Conservation (phyloP, 257 asterid species). For the Fraxinus quadrangulata region DNA sequence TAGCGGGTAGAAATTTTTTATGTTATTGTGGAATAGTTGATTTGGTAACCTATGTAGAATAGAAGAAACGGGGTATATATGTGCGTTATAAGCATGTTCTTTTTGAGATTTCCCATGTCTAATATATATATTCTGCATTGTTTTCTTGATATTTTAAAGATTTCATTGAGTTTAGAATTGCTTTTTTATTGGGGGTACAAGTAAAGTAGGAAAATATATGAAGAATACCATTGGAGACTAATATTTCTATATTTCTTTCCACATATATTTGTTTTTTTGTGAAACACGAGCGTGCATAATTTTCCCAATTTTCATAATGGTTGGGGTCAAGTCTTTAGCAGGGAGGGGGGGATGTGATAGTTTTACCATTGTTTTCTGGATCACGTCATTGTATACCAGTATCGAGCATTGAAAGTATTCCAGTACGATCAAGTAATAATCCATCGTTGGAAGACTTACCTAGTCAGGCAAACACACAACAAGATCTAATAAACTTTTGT, state of each 20-base stretch:
- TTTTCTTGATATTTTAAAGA: neutral
- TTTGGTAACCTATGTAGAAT: conserved; percentile 1
- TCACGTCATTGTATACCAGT: no score
- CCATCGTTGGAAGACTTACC: no score
- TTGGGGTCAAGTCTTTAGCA: neutral
- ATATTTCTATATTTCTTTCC: neutral
- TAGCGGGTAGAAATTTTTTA: neutral
- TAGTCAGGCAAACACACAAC: no score
- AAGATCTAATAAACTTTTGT: no score
- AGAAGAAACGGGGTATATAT: neutral
- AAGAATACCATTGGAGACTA: neutral
- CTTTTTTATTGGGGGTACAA: neutral
- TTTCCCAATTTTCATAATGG: neutral
- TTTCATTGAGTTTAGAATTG: neutral
- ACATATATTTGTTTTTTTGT: neutral
- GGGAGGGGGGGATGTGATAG: neutral
- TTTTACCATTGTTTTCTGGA: no score
- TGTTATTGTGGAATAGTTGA: neutral
- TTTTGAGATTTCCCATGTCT: neutral
- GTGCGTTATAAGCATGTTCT: neutral
- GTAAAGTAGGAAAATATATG: neutral
- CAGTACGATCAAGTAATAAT: no score
- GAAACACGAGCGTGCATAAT: neutral
- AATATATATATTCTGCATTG: neutral
- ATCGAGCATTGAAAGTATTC: no score